These are phyloP conservation scores for Thuja plicata DNA, from an alignment of 83 land plant genomes.

Conservation along the genomic window DNA sequence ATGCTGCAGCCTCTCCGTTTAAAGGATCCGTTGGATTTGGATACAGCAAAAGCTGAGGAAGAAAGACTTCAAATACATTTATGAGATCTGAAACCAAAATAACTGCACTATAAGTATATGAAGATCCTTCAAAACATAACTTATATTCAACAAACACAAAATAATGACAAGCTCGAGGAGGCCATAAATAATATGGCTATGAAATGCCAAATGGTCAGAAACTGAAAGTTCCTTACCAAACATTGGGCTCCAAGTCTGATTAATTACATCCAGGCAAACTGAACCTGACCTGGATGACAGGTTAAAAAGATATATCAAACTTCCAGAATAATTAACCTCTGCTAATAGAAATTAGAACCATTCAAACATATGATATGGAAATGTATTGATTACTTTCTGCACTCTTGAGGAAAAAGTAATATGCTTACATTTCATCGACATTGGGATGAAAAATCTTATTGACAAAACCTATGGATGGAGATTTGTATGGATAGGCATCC, in stretches of 20 bases:
- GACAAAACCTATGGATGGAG: conserved; percentile 83
- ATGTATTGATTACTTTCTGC: not conserved
- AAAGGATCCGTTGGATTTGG: conserved; percentile 83
- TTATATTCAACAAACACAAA: not conserved
- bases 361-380: not conserved
- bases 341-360: not conserved
- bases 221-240: conserved; percentile 46
- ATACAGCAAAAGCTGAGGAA: conserved; percentile 80
- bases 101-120: not conserved
- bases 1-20: conserved; percentile 84
- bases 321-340: not conserved
- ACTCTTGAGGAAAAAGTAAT: too few relatives aligned
- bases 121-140: not conserved
- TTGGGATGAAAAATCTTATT: conserved; percentile 84
- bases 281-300: conserved; percentile 66
- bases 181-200: not conserved
- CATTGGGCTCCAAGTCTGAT: conserved; percentile 91
- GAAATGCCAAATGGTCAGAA: conserved; percentile 2
- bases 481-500: conserved; percentile 86
- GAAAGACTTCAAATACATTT: conserved; percentile 82
- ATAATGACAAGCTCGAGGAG: not conserved
- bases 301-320: not conserved
- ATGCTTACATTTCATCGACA: conserved; percentile 76
- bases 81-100: conserved; percentile 51
- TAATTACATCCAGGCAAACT: conserved; percentile 80